Base-by-base conservation (phyloP, 2,329 filamentous ascomycete genomes). In the Alternaria sp. region DNA sequence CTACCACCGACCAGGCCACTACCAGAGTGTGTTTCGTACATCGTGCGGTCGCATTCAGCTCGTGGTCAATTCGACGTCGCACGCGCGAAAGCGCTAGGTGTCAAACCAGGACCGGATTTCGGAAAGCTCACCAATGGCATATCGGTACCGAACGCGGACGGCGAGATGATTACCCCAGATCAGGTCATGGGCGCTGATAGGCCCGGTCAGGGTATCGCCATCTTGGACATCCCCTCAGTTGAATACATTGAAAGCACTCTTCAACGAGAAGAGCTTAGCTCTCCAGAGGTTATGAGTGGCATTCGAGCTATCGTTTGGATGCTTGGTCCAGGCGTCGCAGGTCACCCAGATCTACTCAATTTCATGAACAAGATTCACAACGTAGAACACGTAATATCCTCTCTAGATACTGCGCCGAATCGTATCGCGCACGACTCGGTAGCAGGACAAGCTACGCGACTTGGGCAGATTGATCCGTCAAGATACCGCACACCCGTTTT, bases 271-370 rank as follows among this genome's bases (percentile, higher is more conserved):
- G 95, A 97, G 77, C 94, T 92, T 89, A 82, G 84, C 17, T 86
- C 87, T 40, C 72, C 83, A 11, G 82, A 87, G 28, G 82, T 96
- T 32, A 92, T 93, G 84, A 83, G 83, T 7, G 87, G 90, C 52
- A 79, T 97, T 49, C 82, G 86, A 49, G 86, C 86, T 44, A 87
- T 96, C 52, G 87, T 96, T 70, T 99, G 96, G 95, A 89, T 93
- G 23, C 85, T 97, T 25, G 93, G 92, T 0, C 84, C 86, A 5
- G 89, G 86, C 3, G 84, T 98, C 13, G 83, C 86, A 7, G 82
- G 85, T 4, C 86, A 96, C 76, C 74, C 85, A 11, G 84, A 84
- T 21, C 79, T 99, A 17, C 85, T 86, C 59, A 80, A 86, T 2
- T 97, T 97, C 75, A 92, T 96, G 79, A 72, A 85, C 26, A 83